Evolutionary conservation across 352 stramenopile genomes (phyloP), one percentile per base, ranked within the genome.

Genomic region (Phytopythium vexans): DNA sequence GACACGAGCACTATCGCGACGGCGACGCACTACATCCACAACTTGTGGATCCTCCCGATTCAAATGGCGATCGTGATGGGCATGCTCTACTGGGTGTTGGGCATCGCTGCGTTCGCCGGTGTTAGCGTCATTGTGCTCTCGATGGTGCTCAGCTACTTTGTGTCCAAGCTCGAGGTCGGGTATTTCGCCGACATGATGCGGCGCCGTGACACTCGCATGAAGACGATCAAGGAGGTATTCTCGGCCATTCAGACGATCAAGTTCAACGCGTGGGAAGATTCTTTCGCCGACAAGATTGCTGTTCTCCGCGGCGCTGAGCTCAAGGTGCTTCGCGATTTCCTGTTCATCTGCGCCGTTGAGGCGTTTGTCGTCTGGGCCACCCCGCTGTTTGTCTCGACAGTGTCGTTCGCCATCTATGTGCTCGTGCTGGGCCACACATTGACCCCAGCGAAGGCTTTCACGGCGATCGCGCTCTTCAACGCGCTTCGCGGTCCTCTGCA

Each of bases 241-340:
- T 70, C 72, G 16, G 82, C 89, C 12, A 98, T 98, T 54, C 92
- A 98, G 66, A 84, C 98, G 42, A 89, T 99, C 58, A 99, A 99
- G 62, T 63, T 98, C 0, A 97, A 98, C 54, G 85, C 79, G 1
- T 98, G 88, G 88, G 92, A 98, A 53, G 39, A 51, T 34, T 82
- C 88, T 12, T 96, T 97, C 64, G 59, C 69, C 10, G 83, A 86
- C 7, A 82, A 95, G 61, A 85, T 98, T 31, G 52, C 60, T 40
- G 41, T 59, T 8, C 39, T 89, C 12, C 73, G 91, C 16, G 54
- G 72, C 10, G 82, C 90, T 56, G 96, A 97, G 61, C 86, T 95
- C 45, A 86, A 89, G 70, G 80, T 62, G 15, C 96, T 72, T 73
- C 87, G 92, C 56, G 41, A 55, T 35, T 49, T 31, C 66, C 52